Evolutionary conservation across 1,139 yeast species (phyloP), one percentile per base, ranked within the genome.

Genomic region (Suhomyces chickasaworum): DNA sequence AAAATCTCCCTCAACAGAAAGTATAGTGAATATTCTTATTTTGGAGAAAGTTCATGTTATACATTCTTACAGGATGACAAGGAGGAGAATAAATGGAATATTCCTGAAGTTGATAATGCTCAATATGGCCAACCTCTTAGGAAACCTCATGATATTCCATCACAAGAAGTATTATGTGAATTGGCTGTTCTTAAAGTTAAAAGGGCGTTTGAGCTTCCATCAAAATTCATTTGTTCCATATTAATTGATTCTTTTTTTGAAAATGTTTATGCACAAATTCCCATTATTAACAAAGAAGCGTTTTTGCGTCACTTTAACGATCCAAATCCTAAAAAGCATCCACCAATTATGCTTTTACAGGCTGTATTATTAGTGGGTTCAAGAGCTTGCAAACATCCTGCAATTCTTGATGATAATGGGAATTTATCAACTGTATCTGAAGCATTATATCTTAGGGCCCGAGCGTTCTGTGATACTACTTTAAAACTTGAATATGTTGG

Each of bases 281-380:
- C 58, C 13, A 40, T 52, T 12, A 33, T 54, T 16, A 47, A 53
- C 44, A 48, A 46, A 44, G 53, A 53, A 21, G 50, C 42, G 8
- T 53, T 54, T 21, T 22, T 53, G 36, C 23, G 40, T 7, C 55
- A 52, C 35, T 53, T 54, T 39, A 39, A 52, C 27, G 53, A 54
- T 36, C 52, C 55, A 13, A 43, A 53, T 23, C 54, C 54, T 9
- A 48, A 43, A 34, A 52, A 41, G 13, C 42, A 48, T 7, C 58
- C 58, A 7, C 58, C 58, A 1, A 45, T 54, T 18, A 49, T 54
- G 25, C 44, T 54, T 12, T 30, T 51, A n/a, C 53, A 53, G 23
- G 53, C 51, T 4, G 33, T 54, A 1, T 40, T 53, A n/a, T 39
- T 52, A 22, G 52, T 46, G n/a, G 58, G 56, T 4, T 35, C 52